These are phyloP conservation scores for Psilocybe cyanescens DNA, from an alignment of 768 basidiomycete genomes.

Conservation along the genomic window DNA sequence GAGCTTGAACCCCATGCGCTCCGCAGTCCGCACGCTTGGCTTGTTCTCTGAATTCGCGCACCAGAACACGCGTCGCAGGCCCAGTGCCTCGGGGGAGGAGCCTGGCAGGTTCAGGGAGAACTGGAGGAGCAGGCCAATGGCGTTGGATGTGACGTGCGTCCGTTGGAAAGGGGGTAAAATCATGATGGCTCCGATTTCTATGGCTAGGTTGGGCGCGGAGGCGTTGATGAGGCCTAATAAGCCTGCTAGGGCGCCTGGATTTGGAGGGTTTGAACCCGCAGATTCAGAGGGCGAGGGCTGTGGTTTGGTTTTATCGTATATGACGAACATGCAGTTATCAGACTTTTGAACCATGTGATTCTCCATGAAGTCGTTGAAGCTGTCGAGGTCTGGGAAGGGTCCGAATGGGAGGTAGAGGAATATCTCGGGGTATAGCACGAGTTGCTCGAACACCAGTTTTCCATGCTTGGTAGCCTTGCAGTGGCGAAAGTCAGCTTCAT, in stretches of 20 bases:
- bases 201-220: constrained; percentile 40
- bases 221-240: constrained; percentile 54
- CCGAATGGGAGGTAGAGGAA: constrained; percentile 55
- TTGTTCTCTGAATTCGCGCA: constrained; percentile 52
- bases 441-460: constrained; percentile 37
- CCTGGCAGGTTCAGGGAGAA: constrained; percentile 45
- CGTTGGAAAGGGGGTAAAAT: constrained; percentile 62
- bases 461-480: constrained; percentile 49
- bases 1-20: constrained; percentile 60
- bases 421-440: constrained; percentile 39
- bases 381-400: constrained; percentile 41
- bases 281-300: not conserved
- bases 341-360: constrained; percentile 37
- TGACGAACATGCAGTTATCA: constrained; percentile 47
- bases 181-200: constrained; percentile 60
- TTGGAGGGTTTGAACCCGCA: constrained; percentile 8
- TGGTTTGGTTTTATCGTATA: constrained; percentile 53
- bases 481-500: not conserved
- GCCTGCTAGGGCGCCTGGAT: constrained; percentile 46
- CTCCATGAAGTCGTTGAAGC: constrained; percentile 38
- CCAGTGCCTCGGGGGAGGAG: constrained; percentile 41
- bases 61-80: constrained; percentile 68
- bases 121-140: constrained; percentile 52
- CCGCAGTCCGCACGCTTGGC: constrained; percentile 51
- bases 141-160: constrained; percentile 64